Percentiles rank a stretch among this genome's conserved stretches.
Evolutionary conservation across 2,329 filamentous ascomycete genomes (phyloP).

Genomic region (Ceratocystis variospora): DNA sequence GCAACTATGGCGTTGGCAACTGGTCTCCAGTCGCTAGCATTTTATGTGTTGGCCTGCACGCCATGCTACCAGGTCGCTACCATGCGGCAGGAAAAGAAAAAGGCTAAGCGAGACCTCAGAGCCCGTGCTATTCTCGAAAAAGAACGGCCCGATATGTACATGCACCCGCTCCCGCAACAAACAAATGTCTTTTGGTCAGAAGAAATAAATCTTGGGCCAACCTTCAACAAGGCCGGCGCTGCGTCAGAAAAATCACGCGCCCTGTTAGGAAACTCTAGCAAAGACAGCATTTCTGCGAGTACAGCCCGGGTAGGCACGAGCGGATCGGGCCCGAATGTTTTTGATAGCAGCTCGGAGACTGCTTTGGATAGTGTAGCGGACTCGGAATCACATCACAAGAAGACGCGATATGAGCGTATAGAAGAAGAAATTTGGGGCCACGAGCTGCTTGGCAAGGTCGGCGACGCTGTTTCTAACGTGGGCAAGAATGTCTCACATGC

Average conservation of each 20-base stretch:
- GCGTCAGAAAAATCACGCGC: slow-evolving; percentile 22
- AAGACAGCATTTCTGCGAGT: slow-evolving; percentile 16
- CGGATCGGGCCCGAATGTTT: slow-evolving; percentile 39
- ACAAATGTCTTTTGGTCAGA: slow-evolving; percentile 83
- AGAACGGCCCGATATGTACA: slow-evolving; percentile 59
- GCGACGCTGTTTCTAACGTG: slow-evolving; percentile 18
- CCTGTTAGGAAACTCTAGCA: slow-evolving; percentile 14
- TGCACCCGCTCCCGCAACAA: slow-evolving; percentile 67
- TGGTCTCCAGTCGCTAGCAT: slow-evolving; percentile 60
- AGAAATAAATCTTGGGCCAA: slow-evolving; percentile 72
- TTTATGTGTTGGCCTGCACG: slow-evolving; percentile 64
- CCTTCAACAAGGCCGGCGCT: slow-evolving; percentile 46
- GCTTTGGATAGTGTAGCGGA: slow-evolving; percentile 16
- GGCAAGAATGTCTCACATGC: slow-evolving; percentile 33
- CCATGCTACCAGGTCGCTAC: slow-evolving; percentile 61
- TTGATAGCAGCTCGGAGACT: slow-evolving; percentile 18
- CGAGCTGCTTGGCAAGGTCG: slow-evolving; percentile 29
- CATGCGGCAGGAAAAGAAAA: slow-evolving; percentile 54
- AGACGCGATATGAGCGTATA: slow-evolving; percentile 65
- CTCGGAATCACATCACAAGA: slow-evolving; percentile 17
- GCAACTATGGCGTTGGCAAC: slow-evolving; percentile 35
- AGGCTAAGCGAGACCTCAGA: slow-evolving; percentile 53
- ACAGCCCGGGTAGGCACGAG: slow-evolving; percentile 39
- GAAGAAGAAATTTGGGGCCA: slow-evolving; percentile 77
- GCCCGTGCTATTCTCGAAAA: slow-evolving; percentile 51